phyloP scores from a whole-genome alignment of 345 rosid genomes.

The Rhodomyrtus tomentosa region DNA sequence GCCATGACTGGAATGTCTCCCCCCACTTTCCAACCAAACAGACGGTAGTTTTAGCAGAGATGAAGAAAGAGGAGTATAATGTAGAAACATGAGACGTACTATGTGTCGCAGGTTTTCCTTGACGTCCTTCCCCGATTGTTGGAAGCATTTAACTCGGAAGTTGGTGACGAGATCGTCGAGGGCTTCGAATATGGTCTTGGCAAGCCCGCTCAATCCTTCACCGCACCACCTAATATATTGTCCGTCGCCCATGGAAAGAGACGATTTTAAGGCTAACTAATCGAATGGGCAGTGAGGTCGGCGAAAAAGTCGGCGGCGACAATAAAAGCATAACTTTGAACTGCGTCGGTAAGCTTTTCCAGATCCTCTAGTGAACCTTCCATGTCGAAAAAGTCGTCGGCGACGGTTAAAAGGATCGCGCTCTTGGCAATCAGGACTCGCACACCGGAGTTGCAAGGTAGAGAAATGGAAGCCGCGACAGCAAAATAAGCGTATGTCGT shows the following conservation, averaged over 20 bases:
- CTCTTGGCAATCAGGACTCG: slow-evolving; percentile 30
- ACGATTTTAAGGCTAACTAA: not conserved
- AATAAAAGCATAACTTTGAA: slow-evolving; percentile 23
- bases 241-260: not conserved
- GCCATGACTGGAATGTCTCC: slow-evolving; percentile 57
- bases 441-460: slow-evolving; percentile 23
- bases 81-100: slow-evolving; percentile 12
- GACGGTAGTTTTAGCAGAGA: not conserved
- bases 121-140: slow-evolving; percentile 21
- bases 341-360: slow-evolving; percentile 28
- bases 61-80: not conserved
- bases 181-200: slow-evolving; percentile 37
- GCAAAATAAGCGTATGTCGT: slow-evolving; percentile 56
- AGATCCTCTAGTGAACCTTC: slow-evolving; percentile 42
- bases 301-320: too few relatives aligned
- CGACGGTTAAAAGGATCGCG: slow-evolving; percentile 37
- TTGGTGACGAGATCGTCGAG: slow-evolving; percentile 34
- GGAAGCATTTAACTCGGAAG: slow-evolving; percentile 9
- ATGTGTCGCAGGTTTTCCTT: slow-evolving; percentile 18
- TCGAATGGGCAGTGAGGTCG: not conserved
- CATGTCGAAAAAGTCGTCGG: slow-evolving; percentile 58
- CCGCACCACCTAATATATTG: slow-evolving; percentile 38
- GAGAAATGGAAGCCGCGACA: slow-evolving; percentile 9
- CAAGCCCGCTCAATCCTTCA: slow-evolving; percentile 25
- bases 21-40: slow-evolving; percentile 28